A percentile compares a stretch with the other conserved stretches of the same genome.
phyloP scores from a whole-genome alignment of 805 yeast species.

The Schizosaccharomyces pombe region ASM294v3 CU329670.1:5061001-5061500 shows the following conservation, averaged over 20 bases:
- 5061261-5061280: not conserved
- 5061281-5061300: slow-evolving; percentile 1
- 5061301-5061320: slow-evolving; percentile 1
- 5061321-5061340: not conserved
- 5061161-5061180: not conserved
- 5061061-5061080: not conserved
- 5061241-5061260: not conserved
- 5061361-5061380: not conserved
- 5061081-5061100: no score
- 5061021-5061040: not conserved
- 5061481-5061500: not conserved
- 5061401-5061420: not conserved
- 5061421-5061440: not conserved
- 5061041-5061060: not conserved
- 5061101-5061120: no score
- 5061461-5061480: slow-evolving; percentile 2
- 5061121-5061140: no score
- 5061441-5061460: not conserved
- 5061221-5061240: not conserved
- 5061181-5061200: not conserved
- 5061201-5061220: not conserved
- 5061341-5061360: not conserved
- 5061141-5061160: no score
- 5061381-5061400: not conserved
- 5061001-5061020: not conserved